Evolutionary conservation across 202 grass and related monocot genomes (phyloP), one percentile per base, ranked within the genome.

Genomic region (Eragrostis tef): DNA sequence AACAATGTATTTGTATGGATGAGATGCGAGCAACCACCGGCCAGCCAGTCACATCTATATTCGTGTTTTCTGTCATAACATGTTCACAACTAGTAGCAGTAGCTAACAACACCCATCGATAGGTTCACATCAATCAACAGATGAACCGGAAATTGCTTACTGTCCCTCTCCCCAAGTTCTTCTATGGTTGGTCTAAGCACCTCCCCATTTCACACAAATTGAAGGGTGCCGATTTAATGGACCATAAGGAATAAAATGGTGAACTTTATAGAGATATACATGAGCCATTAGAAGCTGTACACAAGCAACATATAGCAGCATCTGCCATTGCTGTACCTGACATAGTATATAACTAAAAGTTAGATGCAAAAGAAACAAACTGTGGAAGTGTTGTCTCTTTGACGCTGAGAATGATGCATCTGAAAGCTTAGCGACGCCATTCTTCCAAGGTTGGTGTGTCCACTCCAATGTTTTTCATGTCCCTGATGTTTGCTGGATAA

Each of bases 401-500:
- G 46, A 11, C 42, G 64, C 24, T 19, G 19, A 73, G 8, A 36
- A 19, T 63, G 27, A 11, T 59, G 31, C 12, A 48, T 9, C 41
- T 21, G 1, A 66, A 22, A 67, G 27, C 22, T 77, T 83, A 88
- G 42, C 48, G 79, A 49, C 87, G 87, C 92, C 95, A 98, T 85
- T 98, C 95, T 81, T 91, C 79, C 74, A 98, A 84, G 47, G 92
- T 94, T 61, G 90, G 88, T 46, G 92, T 85, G 19, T 91, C 84
- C 56, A 93, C 92, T 80, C 90, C 90, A 11, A 98, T 86, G 70
- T 84, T 94, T 80, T 94, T 88, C 90, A 98, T 98, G 62, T 98
- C 95, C 86, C 88, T 86, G 71, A 98, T 98, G 75, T 98, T 98
- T 62, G 89, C 95, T 98, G 88, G 17, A 64, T 31, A 61, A 91